A percentile compares a stretch with the other conserved stretches of the same genome.
Conservation (phyloP, 176 grass and related monocot species). For the Poa annua region DNA sequence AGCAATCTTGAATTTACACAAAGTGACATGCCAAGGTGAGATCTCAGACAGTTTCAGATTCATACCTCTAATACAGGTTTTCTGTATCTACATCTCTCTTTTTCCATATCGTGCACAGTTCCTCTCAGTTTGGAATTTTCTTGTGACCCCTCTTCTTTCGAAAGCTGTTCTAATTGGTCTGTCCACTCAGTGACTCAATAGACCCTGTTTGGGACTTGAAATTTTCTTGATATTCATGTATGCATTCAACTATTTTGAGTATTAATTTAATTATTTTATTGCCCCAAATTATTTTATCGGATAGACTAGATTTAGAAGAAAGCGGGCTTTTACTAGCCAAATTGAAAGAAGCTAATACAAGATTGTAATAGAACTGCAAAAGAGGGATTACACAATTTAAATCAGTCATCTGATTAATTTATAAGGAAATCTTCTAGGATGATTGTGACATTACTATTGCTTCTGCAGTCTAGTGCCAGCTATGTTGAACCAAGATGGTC, state of each 20-base stretch:
- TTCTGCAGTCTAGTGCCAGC: constrained; percentile 58
- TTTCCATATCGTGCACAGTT: not conserved
- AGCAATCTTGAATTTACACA: constrained; percentile 79
- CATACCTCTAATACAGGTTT: constrained; percentile 16
- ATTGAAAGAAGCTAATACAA: constrained; percentile 7
- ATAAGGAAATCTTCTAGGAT: constrained; percentile 27
- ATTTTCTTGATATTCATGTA: constrained; percentile 14
- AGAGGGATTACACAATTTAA: not conserved
- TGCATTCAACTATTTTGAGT: constrained; percentile 19
- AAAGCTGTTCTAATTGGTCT: not conserved
- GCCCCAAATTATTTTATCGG: constrained; percentile 10
- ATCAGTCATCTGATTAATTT: constrained; percentile 27
- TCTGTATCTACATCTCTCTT: not conserved
- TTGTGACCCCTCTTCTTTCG: not conserved
- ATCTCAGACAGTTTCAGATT: constrained; percentile 29
- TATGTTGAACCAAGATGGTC: constrained; percentile 64
- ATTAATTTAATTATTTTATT: constrained; percentile 18
- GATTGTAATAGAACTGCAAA: constrained; percentile 17
- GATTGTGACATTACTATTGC: constrained; percentile 31
- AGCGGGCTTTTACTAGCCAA: not conserved
- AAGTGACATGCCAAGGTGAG: constrained; percentile 72
- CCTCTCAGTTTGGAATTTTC: not conserved
- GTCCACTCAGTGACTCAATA: not conserved
- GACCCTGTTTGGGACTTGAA: not conserved
- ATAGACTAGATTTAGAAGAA: constrained; percentile 22